These are phyloP conservation scores for Delonix regia DNA, from an alignment of 306 rosid species.

Conservation along the genomic window DNA sequence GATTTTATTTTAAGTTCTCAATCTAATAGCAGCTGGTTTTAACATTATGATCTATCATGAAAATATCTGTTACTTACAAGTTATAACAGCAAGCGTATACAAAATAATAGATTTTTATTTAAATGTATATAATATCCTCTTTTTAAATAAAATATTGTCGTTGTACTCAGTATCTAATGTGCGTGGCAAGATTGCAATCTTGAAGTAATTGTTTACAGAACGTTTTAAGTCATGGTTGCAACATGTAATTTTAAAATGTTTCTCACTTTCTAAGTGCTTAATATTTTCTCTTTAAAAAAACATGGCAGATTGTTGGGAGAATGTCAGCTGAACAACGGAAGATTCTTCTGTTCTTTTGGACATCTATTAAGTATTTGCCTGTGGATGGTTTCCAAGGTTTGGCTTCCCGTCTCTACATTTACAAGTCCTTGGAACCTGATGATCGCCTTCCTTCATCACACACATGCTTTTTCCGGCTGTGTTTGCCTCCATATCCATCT, in stretches of 20 bases:
- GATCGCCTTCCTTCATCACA: conserved; percentile 81
- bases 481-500: conserved; percentile 77
- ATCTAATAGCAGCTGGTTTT: no score
- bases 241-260: conserved; percentile 1
- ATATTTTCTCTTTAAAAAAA: conserved; percentile 25
- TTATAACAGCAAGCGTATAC: background rate
- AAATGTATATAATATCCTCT: background rate
- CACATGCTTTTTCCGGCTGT: conserved; percentile 77
- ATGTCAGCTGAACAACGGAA: conserved; percentile 79
- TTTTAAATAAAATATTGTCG: background rate
- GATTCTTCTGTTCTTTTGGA: conserved; percentile 90
- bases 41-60: background rate
- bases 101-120: background rate
- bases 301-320: conserved; percentile 63
- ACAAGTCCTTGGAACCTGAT: conserved; percentile 51
- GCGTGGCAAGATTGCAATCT: background rate
- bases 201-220: conserved; percentile 6
- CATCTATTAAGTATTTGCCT: conserved; percentile 87
- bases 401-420: conserved; percentile 66
- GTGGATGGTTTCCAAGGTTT: conserved; percentile 85
- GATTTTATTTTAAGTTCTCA: background rate
- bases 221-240: background rate
- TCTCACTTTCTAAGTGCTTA: background rate
- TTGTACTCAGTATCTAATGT: background rate
- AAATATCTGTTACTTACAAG: background rate